Conservation (phyloP, 768 basidiomycete species). For the Podaxis sp. region DNA sequence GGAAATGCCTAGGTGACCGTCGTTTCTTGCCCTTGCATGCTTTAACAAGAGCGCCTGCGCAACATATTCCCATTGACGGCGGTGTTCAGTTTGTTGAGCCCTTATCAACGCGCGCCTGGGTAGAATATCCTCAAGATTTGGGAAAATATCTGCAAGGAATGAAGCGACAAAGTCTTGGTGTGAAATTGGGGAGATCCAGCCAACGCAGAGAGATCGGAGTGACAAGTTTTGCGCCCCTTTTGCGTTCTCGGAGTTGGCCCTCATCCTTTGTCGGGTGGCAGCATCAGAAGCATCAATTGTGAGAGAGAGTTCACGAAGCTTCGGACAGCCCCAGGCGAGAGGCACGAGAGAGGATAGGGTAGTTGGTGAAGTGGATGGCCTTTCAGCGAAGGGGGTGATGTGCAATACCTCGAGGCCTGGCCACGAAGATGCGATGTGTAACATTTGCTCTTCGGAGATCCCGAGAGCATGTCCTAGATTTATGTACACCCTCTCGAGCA, state of each 20-base stretch:
- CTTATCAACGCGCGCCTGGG: background rate
- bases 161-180: slow-evolving; percentile 1
- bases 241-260: background rate
- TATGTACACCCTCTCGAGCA: background rate
- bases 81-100: background rate
- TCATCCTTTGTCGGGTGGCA: background rate
- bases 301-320: background rate
- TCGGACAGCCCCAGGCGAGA: background rate
- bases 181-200: background rate
- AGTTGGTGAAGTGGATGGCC: background rate
- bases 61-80: background rate
- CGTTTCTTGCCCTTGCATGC: background rate
- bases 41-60: background rate
- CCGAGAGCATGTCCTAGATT: background rate
- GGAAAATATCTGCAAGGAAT: background rate
- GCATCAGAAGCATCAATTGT: background rate
- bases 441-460: background rate
- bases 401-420: background rate
- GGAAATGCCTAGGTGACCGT: background rate
- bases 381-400: background rate
- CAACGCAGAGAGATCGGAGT: too few relatives aligned
- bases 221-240: background rate
- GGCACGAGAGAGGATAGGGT: background rate
- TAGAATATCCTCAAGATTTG: background rate
- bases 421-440: background rate